A percentile compares a stretch with the other conserved stretches of the same genome.
phyloP scores from a whole-genome alignment of 2,329 filamentous ascomycete genomes.

The Fonsecaea erecta region DNA sequence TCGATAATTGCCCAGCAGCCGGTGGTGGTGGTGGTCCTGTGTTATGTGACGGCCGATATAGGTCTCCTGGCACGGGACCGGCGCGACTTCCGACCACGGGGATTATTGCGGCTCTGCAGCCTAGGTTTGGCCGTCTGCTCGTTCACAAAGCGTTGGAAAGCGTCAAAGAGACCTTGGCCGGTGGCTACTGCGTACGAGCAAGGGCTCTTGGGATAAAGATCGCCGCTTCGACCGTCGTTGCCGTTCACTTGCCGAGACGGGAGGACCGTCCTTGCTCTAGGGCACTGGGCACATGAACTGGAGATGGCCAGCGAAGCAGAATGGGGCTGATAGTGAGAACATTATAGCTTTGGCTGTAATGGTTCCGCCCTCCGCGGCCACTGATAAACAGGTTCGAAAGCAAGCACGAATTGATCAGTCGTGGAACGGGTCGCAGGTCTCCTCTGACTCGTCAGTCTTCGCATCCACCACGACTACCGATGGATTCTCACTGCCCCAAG shows the following conservation, averaged over 20 bases:
- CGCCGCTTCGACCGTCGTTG: background rate
- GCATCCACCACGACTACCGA: background rate
- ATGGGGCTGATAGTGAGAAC: background rate
- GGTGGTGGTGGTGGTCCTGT: background rate
- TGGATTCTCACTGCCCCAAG: background rate
- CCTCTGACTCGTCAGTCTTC: conserved; percentile 18
- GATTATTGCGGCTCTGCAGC: conserved; percentile 10
- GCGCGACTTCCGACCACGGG: conserved; percentile 7
- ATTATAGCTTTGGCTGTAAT: background rate
- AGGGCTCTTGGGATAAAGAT: background rate
- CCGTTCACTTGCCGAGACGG: background rate
- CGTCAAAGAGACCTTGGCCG: background rate
- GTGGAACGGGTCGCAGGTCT: background rate
- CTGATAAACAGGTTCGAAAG: conserved; percentile 1
- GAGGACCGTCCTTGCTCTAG: background rate
- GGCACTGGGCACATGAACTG: conserved; percentile 6
- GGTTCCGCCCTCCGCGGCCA: conserved; percentile 20
- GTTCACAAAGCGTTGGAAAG: background rate
- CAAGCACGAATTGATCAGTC: conserved; percentile 4
- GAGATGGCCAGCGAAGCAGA: background rate
- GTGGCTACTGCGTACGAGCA: background rate
- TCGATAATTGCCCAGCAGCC: background rate
- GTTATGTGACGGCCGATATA: background rate
- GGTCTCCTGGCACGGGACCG: background rate
- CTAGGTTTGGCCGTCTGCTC: background rate